Conservation (phyloP, 371 early-diverging fungal genomes). For the Funneliformis caledonium region DNA sequence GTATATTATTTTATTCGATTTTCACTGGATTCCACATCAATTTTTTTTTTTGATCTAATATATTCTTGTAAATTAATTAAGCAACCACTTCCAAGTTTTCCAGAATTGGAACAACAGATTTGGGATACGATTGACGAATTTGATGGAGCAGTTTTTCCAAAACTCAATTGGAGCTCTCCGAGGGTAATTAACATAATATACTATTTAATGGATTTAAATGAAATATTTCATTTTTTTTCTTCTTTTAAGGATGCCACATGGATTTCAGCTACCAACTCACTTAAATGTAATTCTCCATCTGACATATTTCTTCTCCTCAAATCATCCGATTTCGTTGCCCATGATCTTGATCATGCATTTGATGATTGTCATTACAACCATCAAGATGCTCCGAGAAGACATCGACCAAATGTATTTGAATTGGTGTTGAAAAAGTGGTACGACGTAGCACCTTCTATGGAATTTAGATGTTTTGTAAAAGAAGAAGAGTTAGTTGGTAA, state of each 20-base stretch:
- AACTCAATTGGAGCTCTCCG: constrained; percentile 94
- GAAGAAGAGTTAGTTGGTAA: constrained; percentile 65
- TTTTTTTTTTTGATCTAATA: not conserved
- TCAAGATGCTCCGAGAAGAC: constrained; percentile 18
- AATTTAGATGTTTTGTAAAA: constrained; percentile 91
- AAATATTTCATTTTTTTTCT: not conserved
- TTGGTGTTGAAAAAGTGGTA: constrained; percentile 88
- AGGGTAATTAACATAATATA: constrained; percentile 51
- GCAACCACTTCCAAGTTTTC: constrained; percentile 57
- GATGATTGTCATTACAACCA: constrained; percentile 55
- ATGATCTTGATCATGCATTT: constrained; percentile 83
- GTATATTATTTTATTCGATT: not conserved
- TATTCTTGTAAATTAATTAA: not conserved
- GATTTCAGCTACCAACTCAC: constrained; percentile 79
- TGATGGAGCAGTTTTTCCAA: constrained; percentile 88
- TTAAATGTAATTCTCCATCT: constrained; percentile 74
- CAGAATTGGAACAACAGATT: constrained; percentile 65
- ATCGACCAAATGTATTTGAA: constrained; percentile 44
- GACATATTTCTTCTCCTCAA: constrained; percentile 91
- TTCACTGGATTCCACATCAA: not conserved
- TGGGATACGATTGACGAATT: constrained; percentile 67
- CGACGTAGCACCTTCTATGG: constrained; percentile 84
- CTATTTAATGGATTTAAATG: too few species aligned
- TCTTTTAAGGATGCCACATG: constrained; percentile 81
- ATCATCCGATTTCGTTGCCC: constrained; percentile 84